Base-by-base conservation (phyloP, 768 basidiomycete genomes). In the Naganishia vishniacii region DNA sequence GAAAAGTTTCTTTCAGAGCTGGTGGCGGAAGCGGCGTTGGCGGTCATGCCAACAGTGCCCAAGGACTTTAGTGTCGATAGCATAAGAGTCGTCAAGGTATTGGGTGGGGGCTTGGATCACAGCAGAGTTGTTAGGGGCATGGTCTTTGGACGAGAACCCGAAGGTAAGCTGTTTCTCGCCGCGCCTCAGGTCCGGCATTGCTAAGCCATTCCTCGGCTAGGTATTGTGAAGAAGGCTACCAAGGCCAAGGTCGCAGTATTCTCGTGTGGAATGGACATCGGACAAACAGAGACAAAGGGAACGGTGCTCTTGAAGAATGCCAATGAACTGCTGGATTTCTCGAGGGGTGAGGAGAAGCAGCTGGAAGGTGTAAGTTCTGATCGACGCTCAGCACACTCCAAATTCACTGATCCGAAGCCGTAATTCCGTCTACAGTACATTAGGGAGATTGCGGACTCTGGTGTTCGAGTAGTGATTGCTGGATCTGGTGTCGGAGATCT, bases 251-350 rank as follows among this genome's bases (percentile, higher is more conserved):
- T 99, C 34, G 94, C 88, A 2, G 89, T 99, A 62, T 99, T 88
- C 80, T 98, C 94, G 0, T 89, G 85, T 67, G 87, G 89, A 0
- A 81, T 99, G 65, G 95, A 98, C 74, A 84, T 90, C 62, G 85
- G 93, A 2, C 94, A 98, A 78, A 98, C 95, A 5, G 95, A 99
- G 78, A 99, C 95, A 18, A 99, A 99, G 77, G 95, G 95, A 56
- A 99, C 95, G 8, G 95, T 98, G 12, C 82, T 99, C 48, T 83
- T 99, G 71, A 90, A 92, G 77, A 97, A 84, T 75, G 90, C 92
- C 9, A 87, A 94, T 48, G 94, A 99, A 75, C 89, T 99, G 85
- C 83, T 99, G 68, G 92, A 95, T 80, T 99, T 99, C 73, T 92
- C 93, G 0, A 82, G 84, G 3, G 95, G 91, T 18, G 95, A 99